A percentile compares a stretch with the other conserved stretches of the same genome.
These are phyloP conservation scores for Canavalia gladiata DNA, from an alignment of 306 rosid genomes.

Conservation along the genomic window DNA sequence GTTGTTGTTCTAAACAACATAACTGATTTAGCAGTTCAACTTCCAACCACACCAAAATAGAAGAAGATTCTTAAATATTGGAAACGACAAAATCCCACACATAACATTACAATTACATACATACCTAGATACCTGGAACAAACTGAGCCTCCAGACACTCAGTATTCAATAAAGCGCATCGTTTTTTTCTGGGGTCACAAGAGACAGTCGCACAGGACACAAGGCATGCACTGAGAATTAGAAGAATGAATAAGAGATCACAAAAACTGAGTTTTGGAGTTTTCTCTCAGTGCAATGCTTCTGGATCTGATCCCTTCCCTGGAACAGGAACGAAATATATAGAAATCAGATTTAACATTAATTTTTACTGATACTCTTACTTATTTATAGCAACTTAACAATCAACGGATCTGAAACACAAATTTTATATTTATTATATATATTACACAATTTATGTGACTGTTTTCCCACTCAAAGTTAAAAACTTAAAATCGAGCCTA, in stretches of 20 bases:
- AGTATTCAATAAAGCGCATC: background rate
- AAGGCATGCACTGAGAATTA: background rate
- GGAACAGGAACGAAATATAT: conserved; percentile 1
- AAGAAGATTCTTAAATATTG: background rate
- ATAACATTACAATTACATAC: conserved; percentile 16
- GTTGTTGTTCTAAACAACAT: background rate
- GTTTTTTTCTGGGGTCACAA: background rate
- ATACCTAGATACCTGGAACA: conserved; percentile 48
- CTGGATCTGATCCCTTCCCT: conserved; percentile 50
- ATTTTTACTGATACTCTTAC: conserved; percentile 16
- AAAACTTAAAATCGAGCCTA: background rate
- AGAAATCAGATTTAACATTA: background rate
- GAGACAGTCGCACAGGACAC: background rate
- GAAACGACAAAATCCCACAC: background rate
- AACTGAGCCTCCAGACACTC: conserved; percentile 34
- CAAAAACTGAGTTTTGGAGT: conserved; percentile 36
- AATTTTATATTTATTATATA: background rate
- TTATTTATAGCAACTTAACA: conserved; percentile 45
- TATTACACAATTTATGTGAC: conserved; percentile 5
- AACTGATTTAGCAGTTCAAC: conserved; percentile 7
- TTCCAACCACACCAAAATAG: background rate
- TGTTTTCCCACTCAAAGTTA: conserved; percentile 33
- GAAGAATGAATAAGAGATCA: conserved; percentile 11
- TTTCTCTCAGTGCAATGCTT: conserved; percentile 25
- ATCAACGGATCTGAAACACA: conserved; percentile 45